Base-by-base conservation (phyloP, 495 filamentous ascomycete species). In the Penicillium fimorum region DNA sequence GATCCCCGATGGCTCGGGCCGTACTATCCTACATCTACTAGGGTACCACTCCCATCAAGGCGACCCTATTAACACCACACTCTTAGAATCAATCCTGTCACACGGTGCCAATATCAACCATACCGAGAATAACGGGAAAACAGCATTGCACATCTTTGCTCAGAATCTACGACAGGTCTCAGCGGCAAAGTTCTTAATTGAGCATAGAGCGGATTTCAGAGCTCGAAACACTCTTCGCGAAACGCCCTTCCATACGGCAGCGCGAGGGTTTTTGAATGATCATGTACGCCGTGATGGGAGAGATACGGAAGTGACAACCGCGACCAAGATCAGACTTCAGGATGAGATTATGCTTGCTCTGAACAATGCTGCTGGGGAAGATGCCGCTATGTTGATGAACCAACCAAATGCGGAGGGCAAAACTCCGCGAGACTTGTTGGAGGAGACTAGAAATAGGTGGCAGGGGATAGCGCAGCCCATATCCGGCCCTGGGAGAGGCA, bases 71-170 rank as follows among this genome's bases (percentile, higher is more conserved):
- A 12, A 56, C 5, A 61, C 47, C 32, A 30, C 12, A 13, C 53
- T 61, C 13, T 15, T 61, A 8, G 47, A 57, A 10, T 32, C 27
- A 27, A 42, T 61, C 37, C 8, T 61, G 17, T 55, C 53, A 33
- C 53, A 61, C 47, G 48, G 58, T 53, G 48, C 48, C 48, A 38
- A 61, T 42, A 52, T 61, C 46, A 56, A 61, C 17, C 58, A 61
- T 42, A 11, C 41, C 5, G 48, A 61, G 18, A 53, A 40, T 5
- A 42, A 61, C 29, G 53, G 53, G n/a, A 61, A 53, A 22, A 61
- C 53, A 13, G 18, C 58, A 42, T 55, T 61, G 13, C 53, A 57
- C 43, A 8, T 53, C 24, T 47, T 61, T 13, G 41, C 53, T 41
- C 32, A 29, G 42, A 61, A 56, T 48, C 24, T 61, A 15, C 53